phyloP scores from a whole-genome alignment of 1,284 basidiomycete genomes.

The Wallemia ichthyophaga region DNA sequence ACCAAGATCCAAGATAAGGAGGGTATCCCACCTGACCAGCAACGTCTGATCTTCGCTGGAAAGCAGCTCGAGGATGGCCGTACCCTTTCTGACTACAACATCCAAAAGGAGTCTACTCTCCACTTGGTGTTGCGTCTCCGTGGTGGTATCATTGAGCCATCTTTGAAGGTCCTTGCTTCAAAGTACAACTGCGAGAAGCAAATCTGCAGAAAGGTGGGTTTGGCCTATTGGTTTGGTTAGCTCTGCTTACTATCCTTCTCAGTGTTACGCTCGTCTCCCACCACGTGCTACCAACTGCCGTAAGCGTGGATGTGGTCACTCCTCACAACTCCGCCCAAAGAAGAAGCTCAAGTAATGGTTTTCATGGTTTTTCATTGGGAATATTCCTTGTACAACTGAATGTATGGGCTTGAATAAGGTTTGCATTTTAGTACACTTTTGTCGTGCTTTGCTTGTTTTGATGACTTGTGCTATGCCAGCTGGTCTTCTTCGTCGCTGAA shows the following conservation, averaged over 20 bases:
- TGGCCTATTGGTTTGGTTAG: neutral
- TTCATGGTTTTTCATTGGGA: neutral
- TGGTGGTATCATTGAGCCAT: conserved; percentile 96
- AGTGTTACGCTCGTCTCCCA: conserved; percentile 97
- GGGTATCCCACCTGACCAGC: conserved; percentile 70
- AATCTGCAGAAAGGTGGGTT: conserved; percentile 5
- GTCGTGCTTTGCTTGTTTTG: neutral
- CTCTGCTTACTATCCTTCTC: too few species aligned
- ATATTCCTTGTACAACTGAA: neutral
- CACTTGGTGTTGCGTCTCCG: conserved; percentile 91
- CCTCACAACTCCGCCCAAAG: conserved; percentile 86
- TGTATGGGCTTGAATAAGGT: neutral
- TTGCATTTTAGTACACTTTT: neutral
- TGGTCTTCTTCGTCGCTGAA: neutral
- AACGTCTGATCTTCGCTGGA: conserved; percentile 75
- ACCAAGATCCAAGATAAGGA: conserved; percentile 28
- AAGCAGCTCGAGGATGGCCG: conserved; percentile 93
- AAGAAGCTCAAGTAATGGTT: conserved; percentile 76
- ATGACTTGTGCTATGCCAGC: too few species aligned
- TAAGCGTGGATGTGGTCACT: conserved; percentile 71
- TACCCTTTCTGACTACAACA: conserved; percentile 84
- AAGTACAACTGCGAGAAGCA: conserved; percentile 48
- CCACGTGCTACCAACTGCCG: conserved; percentile 98
- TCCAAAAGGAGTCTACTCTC: conserved; percentile 96
- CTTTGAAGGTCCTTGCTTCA: conserved; percentile 77